Base-by-base conservation (phyloP, 495 filamentous ascomycete species). In the Choiromyces venosus region DNA sequence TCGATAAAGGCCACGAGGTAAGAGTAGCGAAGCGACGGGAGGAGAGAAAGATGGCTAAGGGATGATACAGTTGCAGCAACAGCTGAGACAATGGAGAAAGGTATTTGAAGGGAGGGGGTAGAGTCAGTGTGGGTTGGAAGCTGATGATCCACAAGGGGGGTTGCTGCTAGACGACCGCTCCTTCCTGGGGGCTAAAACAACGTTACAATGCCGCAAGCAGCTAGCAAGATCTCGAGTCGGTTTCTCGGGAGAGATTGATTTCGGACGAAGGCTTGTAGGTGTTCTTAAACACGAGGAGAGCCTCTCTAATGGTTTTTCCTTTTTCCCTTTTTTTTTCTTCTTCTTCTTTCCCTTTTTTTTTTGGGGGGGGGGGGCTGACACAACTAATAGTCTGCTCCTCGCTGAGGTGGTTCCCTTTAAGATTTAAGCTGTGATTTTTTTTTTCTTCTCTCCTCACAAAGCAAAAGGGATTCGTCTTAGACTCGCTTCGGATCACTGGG, bases 141-240 rank as follows among this genome's bases (percentile, higher is more conserved):
- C 52, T 61, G 52, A 61, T 4, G 9, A 61, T 61, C 52, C 52
- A 61, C 52, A 12, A 42, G 40, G 25, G n/a, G 52, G 52, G n/a
- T 29, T 61, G 52, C 1, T 61, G 52, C 1, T 29, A 29, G 52
- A 61, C n/a, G 52, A 16, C n/a, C 52, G 14, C 52, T 61, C n/a
- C n/a, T 25, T 56, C n/a, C 46, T 25, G 46, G 52, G 18, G 52
- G 52, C 2, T n/a, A 1, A 61, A 61, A 25, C 16, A 61, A 29
- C n/a, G 52, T 29, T 72, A 70, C 73, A 74, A 76, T 76, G 65
- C 75, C 37, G 68, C 68, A 75, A 75, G 68, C 73, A 75, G 69
- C 74, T 68, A 70, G 67, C 10, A 61, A 61, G 52, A 61, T 61
- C 52, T 52, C 1, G 42, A 46, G 36, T 73, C 73, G 69, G 71